Conservation (phyloP, 2,329 filamentous ascomycete genomes). For the Exophiala sp. region DNA sequence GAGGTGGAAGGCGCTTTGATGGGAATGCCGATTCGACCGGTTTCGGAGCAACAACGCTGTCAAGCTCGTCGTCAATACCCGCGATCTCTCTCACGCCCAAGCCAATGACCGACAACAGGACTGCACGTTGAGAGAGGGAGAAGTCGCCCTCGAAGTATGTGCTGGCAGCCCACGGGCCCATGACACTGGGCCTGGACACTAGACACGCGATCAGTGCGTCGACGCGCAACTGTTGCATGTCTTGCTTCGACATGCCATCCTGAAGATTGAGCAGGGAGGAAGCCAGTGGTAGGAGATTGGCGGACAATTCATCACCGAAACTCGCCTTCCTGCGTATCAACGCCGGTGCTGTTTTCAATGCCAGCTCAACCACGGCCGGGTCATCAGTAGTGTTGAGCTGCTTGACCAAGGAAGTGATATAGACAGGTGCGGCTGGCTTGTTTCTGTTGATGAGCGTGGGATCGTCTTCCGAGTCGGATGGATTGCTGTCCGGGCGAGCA, state of each 20-base stretch:
- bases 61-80: conserved; percentile 60
- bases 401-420: conserved; percentile 32
- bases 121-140: conserved; percentile 77
- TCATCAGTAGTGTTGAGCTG: conserved; percentile 69
- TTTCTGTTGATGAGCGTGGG: conserved; percentile 79
- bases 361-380: conserved; percentile 79
- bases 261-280: conserved; percentile 73
- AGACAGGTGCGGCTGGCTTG: conserved; percentile 78
- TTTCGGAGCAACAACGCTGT: conserved; percentile 35
- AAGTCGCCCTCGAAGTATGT: conserved; percentile 91
- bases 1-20: conserved; percentile 71
- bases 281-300: conserved; percentile 79
- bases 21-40: conserved; percentile 59
- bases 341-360: conserved; percentile 68
- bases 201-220: conserved; percentile 80
- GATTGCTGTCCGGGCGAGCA: conserved; percentile 80
- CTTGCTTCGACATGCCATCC: conserved; percentile 76
- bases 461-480: conserved; percentile 90
- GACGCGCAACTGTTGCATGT: conserved; percentile 69
- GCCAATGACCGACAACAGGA: conserved; percentile 77
- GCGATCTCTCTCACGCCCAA: conserved; percentile 80
- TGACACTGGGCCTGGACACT: conserved; percentile 68
- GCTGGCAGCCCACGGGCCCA: conserved; percentile 79
- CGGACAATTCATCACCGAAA: conserved; percentile 82
- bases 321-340: conserved; percentile 84